Evolutionary conservation across 257 asterid species (phyloP).

Genomic region (Plantago ovata): DNA sequence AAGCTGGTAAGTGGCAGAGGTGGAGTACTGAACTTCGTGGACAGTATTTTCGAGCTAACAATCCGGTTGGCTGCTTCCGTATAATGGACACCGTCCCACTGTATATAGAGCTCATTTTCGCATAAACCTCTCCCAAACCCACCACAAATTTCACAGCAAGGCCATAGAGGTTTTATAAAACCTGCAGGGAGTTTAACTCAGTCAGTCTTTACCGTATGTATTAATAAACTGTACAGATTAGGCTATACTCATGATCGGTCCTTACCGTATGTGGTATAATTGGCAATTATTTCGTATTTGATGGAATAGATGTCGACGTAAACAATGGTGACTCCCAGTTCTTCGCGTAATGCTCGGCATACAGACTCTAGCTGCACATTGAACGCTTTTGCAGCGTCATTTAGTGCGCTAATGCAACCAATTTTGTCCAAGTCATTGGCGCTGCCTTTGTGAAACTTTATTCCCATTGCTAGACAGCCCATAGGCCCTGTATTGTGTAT

Average conservation of each 20-base stretch:
- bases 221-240: not conserved
- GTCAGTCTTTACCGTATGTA: not conserved
- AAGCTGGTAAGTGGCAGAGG: constrained; percentile 12
- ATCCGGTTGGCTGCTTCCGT: constrained; percentile 23
- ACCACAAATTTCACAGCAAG: constrained; percentile 29
- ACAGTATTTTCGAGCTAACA: constrained; percentile 29
- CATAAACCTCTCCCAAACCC: constrained; percentile 18
- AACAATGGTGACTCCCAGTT: constrained; percentile 6
- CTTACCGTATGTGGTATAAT: not conserved
- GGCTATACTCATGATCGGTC: not conserved
- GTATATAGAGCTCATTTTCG: constrained; percentile 20
- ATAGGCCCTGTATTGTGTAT: constrained; percentile 26
- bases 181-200: constrained; percentile 18
- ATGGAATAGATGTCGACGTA: constrained; percentile 4
- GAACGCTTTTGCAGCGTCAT: constrained; percentile 19
- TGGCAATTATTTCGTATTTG: not conserved
- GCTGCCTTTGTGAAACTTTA: not conserved
- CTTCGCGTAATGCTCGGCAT: constrained; percentile 18
- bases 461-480: constrained; percentile 21
- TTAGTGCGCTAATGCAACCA: constrained; percentile 17
- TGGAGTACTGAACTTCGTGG: constrained; percentile 21
- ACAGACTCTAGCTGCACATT: constrained; percentile 12
- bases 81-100: constrained; percentile 25
- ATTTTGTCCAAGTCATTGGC: constrained; percentile 7
- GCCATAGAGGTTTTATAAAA: constrained; percentile 26